phyloP scores from a whole-genome alignment of 2,329 filamentous ascomycete genomes.

The Apiospora sp. region DNA sequence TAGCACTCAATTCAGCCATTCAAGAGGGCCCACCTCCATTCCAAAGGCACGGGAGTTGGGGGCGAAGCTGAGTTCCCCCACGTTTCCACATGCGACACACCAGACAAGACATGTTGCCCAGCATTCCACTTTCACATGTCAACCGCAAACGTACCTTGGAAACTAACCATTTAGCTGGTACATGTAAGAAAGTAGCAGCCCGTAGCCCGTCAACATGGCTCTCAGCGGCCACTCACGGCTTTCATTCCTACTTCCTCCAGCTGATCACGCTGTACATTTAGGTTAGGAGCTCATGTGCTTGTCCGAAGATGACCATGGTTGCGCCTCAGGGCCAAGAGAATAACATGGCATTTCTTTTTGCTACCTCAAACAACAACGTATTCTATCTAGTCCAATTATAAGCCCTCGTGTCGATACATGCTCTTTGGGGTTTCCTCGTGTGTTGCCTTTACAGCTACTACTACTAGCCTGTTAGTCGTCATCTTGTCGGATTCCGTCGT shows the following conservation, averaged over 20 bases:
- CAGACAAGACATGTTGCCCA: neutral
- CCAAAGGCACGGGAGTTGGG: constrained; percentile 6
- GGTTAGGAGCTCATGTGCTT: neutral
- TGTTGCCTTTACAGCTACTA: too few species aligned
- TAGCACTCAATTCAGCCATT: neutral
- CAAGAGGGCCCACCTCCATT: constrained; percentile 12
- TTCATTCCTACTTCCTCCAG: neutral
- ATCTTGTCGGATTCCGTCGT: constrained; percentile 1
- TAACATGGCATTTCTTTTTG: neutral
- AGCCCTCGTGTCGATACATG: neutral
- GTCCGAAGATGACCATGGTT: constrained; percentile 3
- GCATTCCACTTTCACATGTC: constrained; percentile 26
- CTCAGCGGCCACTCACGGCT: constrained; percentile 23
- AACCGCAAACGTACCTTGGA: constrained; percentile 11
- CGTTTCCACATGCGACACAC: neutral
- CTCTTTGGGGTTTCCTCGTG: neutral
- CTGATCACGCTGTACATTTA: neutral
- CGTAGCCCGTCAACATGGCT: constrained; percentile 3
- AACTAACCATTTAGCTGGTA: neutral
- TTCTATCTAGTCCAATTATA: neutral
- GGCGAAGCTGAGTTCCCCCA: neutral
- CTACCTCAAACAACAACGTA: neutral
- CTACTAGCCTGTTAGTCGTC: neutral
- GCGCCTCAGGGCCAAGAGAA: neutral
- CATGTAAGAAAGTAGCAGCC: neutral